phyloP scores from a whole-genome alignment of 345 rosid species.

The Euphorbia pulcherrima region DNA sequence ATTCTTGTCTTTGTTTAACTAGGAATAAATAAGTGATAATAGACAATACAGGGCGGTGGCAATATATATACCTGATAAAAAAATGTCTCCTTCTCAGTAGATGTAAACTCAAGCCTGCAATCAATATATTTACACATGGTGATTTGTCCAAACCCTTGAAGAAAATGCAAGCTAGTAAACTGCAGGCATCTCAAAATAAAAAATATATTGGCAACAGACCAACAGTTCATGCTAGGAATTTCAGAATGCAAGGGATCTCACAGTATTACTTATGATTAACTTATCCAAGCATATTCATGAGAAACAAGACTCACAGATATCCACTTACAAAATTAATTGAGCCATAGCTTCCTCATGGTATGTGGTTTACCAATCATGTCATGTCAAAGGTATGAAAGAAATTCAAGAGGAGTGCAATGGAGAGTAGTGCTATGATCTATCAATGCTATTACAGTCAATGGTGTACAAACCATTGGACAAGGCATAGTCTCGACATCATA shows the following conservation, averaged over 20 bases:
- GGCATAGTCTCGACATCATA: neutral
- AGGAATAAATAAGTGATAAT: neutral
- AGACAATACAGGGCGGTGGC: neutral
- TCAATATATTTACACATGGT: constrained; percentile 12
- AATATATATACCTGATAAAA: constrained; percentile 59
- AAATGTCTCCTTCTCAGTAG: constrained; percentile 74
- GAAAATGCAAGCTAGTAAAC: neutral
- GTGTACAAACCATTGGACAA: neutral
- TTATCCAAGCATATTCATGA: neutral
- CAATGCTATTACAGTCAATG: neutral
- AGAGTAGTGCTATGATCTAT: neutral
- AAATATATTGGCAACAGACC: neutral
- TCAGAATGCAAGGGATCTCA: constrained; percentile 2
- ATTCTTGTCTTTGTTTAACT: neutral
- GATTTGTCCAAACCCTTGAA: neutral
- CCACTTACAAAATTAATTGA: neutral
- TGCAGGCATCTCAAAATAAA: neutral
- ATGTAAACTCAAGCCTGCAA: constrained; percentile 79
- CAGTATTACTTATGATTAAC: neutral
- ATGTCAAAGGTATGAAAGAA: neutral
- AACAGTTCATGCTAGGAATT: neutral
- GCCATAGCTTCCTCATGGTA: neutral
- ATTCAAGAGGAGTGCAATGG: constrained; percentile 1
- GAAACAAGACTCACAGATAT: neutral
- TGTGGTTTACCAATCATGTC: neutral